phyloP scores from a whole-genome alignment of 2,329 filamentous ascomycete species.

The Decorospora gaudefroyi region DNA sequence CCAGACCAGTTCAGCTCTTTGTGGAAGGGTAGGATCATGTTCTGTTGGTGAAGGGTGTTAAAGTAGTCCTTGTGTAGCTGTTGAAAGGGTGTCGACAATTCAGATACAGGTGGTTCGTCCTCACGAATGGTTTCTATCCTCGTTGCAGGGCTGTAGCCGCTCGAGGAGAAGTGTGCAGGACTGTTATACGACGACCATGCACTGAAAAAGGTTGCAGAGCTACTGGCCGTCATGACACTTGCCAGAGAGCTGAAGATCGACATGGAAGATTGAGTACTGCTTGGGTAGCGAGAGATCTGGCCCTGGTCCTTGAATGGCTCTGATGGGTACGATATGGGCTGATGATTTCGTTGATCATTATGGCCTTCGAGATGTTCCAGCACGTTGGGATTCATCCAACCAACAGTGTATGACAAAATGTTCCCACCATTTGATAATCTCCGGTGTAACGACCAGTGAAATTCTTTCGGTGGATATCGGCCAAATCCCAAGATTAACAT shows the following conservation, averaged over 20 bases:
- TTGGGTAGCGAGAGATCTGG: too few species aligned
- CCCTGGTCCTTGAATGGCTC: too few species aligned
- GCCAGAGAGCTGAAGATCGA: constrained; percentile 4
- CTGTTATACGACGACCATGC: neutral
- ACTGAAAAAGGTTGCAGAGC: neutral
- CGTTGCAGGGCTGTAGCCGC: neutral
- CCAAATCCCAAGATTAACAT: too few species aligned
- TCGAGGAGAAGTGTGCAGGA: neutral
- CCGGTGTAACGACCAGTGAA: too few species aligned
- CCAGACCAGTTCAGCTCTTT: constrained; percentile 31
- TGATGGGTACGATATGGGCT: too few species aligned
- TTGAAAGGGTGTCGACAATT: neutral
- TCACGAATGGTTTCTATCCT: constrained; percentile 1
- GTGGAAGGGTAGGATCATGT: constrained; percentile 8
- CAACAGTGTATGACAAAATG: too few species aligned
- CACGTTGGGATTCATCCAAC: too few species aligned
- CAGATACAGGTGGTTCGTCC: neutral
- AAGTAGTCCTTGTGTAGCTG: constrained; percentile 1
- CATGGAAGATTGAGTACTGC: neutral
- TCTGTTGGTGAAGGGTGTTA: neutral
- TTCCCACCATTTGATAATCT: too few species aligned
- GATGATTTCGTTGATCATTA: too few species aligned
- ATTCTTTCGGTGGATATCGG: too few species aligned
- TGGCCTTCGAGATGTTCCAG: too few species aligned
- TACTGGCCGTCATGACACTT: constrained; percentile 6